phyloP scores from a whole-genome alignment of 805 yeast genomes.

The Tetrapisispora nanseiensis region DNA sequence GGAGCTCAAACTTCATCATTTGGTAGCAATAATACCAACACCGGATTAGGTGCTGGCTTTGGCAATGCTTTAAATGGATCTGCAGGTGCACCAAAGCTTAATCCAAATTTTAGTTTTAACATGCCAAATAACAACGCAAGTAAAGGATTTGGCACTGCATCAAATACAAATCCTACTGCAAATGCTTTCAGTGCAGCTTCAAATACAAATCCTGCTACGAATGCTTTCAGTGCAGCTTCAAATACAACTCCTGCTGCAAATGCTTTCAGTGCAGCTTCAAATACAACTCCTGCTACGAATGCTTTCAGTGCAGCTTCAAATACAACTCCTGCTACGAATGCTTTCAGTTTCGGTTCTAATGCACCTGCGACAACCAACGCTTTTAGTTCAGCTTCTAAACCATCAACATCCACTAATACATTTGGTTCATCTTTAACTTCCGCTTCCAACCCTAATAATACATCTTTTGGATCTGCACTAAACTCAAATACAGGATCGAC shows the following conservation, averaged over 20 bases:
- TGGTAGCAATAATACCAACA: constrained; percentile 4
- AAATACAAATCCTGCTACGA: no score
- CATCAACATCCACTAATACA: not conserved
- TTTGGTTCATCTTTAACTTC: not conserved
- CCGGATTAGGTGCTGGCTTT: not conserved
- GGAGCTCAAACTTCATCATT: not conserved
- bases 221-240: constrained; percentile 2
- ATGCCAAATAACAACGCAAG: not conserved
- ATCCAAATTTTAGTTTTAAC: constrained; percentile 4
- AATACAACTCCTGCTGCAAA: not conserved
- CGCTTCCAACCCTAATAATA: not conserved
- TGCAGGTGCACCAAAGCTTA: constrained; percentile 3
- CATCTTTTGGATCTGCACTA: constrained; percentile 3
- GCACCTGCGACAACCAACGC: constrained; percentile 4
- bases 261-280: not conserved
- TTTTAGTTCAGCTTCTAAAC: not conserved
- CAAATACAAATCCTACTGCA: not conserved
- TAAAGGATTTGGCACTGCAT: no score
- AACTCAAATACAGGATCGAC: no score
- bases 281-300: constrained; percentile 6
- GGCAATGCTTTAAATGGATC: not conserved
- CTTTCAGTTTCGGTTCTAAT: not conserved
- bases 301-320: constrained; percentile 1
- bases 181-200: not conserved
- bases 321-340: not conserved